Evolutionary conservation across 2,329 filamentous ascomycete genomes (phyloP), one percentile per base, ranked within the genome.

Genomic region (Diaporthe batatas): DNA sequence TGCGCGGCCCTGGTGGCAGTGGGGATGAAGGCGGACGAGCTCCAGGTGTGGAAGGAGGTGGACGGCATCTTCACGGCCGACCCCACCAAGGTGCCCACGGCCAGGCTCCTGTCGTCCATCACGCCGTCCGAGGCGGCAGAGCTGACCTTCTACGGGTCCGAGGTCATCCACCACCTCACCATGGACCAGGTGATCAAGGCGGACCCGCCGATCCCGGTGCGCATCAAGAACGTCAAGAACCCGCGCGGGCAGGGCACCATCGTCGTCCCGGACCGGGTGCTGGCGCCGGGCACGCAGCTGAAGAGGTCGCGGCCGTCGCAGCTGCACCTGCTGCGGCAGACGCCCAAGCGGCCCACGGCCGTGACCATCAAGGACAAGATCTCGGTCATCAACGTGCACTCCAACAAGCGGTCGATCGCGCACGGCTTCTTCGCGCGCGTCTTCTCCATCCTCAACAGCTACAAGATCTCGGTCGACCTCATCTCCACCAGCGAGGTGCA

Each of bases 31-130:
- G 96, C 96, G 0, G 86, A 92, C 70, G 96, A 99, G 82, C 88
- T 99, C 68, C 96, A 99, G 82, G 93, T 99, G 75, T 98, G 96
- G 96, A 99, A 99, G 85, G 96, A 99, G 81, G 96, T 99, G 8
- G 96, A 99, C 70, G 81, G 81, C 72, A 83, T 83, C 75, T 83
- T 82, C 76, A 86, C 87, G 7, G 87, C 88, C 34, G 94, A 97
- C 79, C 94, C 94, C 3, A 90, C 93, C 77, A 97, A 96, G 82
- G 94, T 97, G 51, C 95, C 96, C 3, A 98, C 96, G 0, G 97
- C 96, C n/a, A 89, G 93, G 59, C 87, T 99, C n/a, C 88, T 99
- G 57, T 85, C 92, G 14, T 92, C 92, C 70, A 98, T 99, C 80
- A 98, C 96, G 4, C 96, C 96, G 0, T 93, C 94, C 12, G 96